phyloP scores from a whole-genome alignment of 208 protist genomes.

The Acanthamoeba rhysodes region DNA sequence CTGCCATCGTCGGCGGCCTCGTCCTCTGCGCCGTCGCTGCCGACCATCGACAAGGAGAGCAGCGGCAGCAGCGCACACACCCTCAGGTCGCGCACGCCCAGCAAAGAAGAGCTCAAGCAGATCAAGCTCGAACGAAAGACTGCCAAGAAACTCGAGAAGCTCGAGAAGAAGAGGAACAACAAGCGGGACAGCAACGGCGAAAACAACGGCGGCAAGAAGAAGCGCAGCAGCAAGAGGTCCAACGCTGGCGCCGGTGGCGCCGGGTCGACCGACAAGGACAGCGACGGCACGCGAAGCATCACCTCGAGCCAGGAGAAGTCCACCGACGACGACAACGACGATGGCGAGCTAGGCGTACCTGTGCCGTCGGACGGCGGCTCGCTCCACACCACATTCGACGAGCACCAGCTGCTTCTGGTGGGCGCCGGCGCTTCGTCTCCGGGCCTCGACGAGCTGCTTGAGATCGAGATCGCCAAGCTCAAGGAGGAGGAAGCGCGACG shows the following conservation, averaged over 20 bases:
- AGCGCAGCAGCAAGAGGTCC: background rate
- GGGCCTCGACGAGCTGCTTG: background rate
- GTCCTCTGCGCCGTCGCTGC: background rate
- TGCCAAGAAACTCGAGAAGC: constrained; percentile 41
- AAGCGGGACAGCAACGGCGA: background rate
- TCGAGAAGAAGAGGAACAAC: background rate
- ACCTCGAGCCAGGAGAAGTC: constrained; percentile 46
- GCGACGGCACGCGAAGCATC: background rate
- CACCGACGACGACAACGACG: background rate
- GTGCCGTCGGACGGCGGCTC: background rate
- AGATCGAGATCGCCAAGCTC: background rate
- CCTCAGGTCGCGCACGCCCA: background rate
- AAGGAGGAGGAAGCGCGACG: background rate
- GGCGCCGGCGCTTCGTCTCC: background rate
- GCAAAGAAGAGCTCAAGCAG: constrained; percentile 48
- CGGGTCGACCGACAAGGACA: background rate
- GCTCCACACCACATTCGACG: background rate
- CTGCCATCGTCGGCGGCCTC: background rate
- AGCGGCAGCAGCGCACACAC: background rate
- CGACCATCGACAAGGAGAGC: background rate
- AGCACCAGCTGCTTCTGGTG: background rate
- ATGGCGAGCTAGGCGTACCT: background rate
- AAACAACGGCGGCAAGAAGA: background rate
- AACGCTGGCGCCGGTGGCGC: background rate
- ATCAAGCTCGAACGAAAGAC: background rate